Base-by-base conservation (phyloP, 768 basidiomycete genomes). In the Jaapia argillacea region DNA sequence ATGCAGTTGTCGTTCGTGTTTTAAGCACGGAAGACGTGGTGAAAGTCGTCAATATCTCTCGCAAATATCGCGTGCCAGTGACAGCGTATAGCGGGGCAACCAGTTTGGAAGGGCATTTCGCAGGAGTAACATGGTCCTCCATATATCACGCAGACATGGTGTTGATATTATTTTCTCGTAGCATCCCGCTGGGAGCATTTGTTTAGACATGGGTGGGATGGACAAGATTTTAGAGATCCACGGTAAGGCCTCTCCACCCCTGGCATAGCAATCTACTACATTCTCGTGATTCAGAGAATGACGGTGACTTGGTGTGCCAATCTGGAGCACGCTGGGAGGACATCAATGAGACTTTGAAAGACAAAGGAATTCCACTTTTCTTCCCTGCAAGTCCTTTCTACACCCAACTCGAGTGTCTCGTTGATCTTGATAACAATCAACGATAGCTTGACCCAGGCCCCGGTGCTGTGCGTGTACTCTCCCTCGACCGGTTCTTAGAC, bases 31-130 rank as follows among this genome's bases (percentile, higher is more conserved):
- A 81, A 43, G 91, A 96, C 55, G 88, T 96, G 2, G 80, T 88
- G 44, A 72, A 75, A 46, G 68, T 88, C 40, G 81, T 96, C 46
- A 75, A 84, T 45, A 74, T 90, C 33, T 79, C 92, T 1, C 68
- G 74, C 36, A 79, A 79, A 56, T 82, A 79, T 58, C 68, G 68
- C 38, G 67, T 94, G 25, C 91, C 92, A 2, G 70, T 94, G 22
- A 77, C 77, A 13, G 77, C 89, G 2, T 92, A 82, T 54, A 79
- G 83, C 39, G 91, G 89, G 2, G 90, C 85, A 7, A 94, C 89
- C 0, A 83, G 81, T 54, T 68, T 93, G 10, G 91, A 94, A 57
- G 89, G 89, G 0, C 88, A 94, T 62, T 87, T 82, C 48, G 75
- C 76, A 39, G 85, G 84, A 23, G 85, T 86, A 45, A n/a, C 45